Percentiles rank a stretch among this genome's conserved stretches.
Conservation (phyloP, 176 grass and related monocot species). For the Otatea glauca region DNA sequence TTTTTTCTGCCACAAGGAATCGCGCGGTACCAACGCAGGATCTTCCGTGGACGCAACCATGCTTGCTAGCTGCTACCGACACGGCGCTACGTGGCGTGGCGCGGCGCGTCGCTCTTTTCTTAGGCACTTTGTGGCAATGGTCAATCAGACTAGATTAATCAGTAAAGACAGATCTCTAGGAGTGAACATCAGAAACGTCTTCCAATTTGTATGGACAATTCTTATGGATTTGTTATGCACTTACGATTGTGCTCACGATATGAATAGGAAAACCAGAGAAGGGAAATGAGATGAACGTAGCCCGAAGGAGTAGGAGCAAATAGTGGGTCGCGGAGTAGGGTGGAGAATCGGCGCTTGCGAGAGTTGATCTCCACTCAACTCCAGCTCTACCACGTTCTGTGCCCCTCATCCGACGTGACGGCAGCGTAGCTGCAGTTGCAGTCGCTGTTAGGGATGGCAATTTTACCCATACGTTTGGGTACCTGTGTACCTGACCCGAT, state of each 20-base stretch:
- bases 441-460: too few relatives aligned
- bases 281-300: too few relatives aligned
- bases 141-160: too few relatives aligned
- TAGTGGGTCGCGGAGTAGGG: neutral
- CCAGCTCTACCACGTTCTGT: conserved; percentile 23
- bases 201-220: too few relatives aligned
- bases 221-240: neutral
- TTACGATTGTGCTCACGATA: neutral
- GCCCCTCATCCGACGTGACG: too few relatives aligned
- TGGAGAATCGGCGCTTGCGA: conserved; percentile 34
- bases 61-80: neutral
- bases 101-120: neutral
- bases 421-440: too few relatives aligned
- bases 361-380: conserved; percentile 43
- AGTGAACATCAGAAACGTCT: neutral
- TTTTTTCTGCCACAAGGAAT: neutral
- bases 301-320: neutral
- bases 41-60: neutral
- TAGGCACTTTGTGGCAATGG: neutral
- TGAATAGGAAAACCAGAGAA: neutral
- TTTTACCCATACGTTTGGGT: too few relatives aligned
- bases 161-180: too few relatives aligned
- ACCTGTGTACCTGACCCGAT: too few relatives aligned
- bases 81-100: neutral
- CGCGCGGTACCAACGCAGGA: neutral